Evolutionary conservation across 1,139 yeast species (phyloP), one percentile per base, ranked within the genome.

Genomic region (Candida smagusa): DNA sequence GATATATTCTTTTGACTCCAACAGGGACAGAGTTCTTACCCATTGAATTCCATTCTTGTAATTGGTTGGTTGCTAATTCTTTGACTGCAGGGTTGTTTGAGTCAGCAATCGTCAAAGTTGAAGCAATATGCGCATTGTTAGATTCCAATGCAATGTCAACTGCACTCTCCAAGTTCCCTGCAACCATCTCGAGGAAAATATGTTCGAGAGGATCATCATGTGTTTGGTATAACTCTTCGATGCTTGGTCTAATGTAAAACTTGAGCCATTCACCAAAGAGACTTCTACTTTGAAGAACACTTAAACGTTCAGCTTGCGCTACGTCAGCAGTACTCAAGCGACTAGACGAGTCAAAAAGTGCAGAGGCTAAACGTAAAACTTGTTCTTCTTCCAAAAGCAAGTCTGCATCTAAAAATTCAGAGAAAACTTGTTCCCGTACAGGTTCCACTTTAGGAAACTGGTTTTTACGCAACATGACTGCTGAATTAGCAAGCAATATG

Each of bases 71-170:
- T 0, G 96, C 90, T 38, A 78, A 64, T 1, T 53, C 52, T 39
- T 73, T 68, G 1, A 84, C 80, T 1, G 71, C 65, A 1, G 69
- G 68, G 48, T 81, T 85, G 46, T 83, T 81, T 0, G 92, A 76
- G 30, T 86, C 95, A 9, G 84, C 60, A 35, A 85, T 61, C 0
- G 96, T 74, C n/a, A 90, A 59, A 22, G 87, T 52, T 0, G 77
- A 79, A 0, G 95, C 79, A 26, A 90, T 60, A 56, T 89, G 96
- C 7, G 74, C 61, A 50, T 84, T 84, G 9, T 72, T 72, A 0
- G 83, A 60, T 16, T 71, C 64, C 4, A 81, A 60, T 0, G 96
- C 89, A 1, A 65, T 45, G 28, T 68, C 65, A 7, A 84, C 70
- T 1, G 97, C 97, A 24, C 67, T 65, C 8, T 72, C 63, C 31